phyloP scores from a whole-genome alignment of 495 filamentous ascomycete species.

The Lichina pygmaea region DNA sequence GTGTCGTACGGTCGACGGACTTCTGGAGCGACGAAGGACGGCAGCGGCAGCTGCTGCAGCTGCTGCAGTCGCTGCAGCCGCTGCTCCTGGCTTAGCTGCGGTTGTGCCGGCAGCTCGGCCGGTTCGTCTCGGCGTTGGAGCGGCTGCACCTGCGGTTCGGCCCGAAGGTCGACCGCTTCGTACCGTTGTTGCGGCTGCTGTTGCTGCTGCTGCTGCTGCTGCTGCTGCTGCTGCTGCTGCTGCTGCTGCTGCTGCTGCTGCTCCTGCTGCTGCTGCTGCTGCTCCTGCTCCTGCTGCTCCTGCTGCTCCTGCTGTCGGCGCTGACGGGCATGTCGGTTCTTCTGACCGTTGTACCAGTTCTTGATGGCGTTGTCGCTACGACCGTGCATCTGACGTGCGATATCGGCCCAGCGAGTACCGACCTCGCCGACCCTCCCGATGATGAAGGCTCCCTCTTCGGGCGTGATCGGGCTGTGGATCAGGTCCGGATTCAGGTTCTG shows the following conservation, averaged over 20 bases:
- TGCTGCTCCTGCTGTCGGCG: neutral
- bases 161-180: no score
- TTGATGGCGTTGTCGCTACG: constrained; percentile 96
- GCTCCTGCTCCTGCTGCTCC: neutral
- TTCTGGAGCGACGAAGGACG: no score
- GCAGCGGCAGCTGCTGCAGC: no score
- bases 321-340: constrained; percentile 41
- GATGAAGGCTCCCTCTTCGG: no score
- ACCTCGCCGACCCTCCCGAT: no score
- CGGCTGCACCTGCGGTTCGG: no score
- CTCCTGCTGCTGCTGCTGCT: neutral
- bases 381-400: constrained; percentile 60
- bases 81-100: no score
- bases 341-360: constrained; percentile 97
- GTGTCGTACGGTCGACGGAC: no score
- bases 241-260: neutral
- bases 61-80: no score
- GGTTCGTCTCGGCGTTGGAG: no score
- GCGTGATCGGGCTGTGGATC: constrained; percentile 76
- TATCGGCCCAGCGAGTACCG: constrained; percentile 91
- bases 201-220: neutral
- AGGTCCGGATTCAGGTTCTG: constrained; percentile 83
- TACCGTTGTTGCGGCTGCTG: no score
- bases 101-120: no score
- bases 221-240: neutral